Evolutionary conservation across 768 basidiomycete genomes (phyloP).

Genomic region (Rhodotorula paludigena): DNA sequence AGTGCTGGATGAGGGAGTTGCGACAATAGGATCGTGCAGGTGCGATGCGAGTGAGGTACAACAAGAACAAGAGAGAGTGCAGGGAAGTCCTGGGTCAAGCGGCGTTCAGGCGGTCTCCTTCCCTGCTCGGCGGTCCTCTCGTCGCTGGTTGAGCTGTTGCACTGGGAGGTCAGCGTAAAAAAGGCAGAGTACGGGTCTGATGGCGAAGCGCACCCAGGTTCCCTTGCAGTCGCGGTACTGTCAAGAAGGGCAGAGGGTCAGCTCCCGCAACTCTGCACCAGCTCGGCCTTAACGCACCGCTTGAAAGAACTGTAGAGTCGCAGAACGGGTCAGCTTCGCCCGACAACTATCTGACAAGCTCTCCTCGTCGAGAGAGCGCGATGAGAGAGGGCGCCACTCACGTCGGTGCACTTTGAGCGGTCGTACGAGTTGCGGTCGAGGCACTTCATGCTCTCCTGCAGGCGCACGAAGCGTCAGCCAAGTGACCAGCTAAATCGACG

Average conservation of each 20-base stretch:
- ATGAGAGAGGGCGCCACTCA: background rate
- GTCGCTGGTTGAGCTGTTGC: conserved; percentile 29
- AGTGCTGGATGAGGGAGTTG: too few species aligned
- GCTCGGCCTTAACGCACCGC: background rate
- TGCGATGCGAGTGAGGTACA: background rate
- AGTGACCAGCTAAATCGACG: background rate
- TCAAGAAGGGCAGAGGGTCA: background rate
- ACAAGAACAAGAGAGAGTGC: background rate
- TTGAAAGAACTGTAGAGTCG: conserved; percentile 23
- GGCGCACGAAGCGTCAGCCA: background rate
- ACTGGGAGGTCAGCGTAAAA: too few species aligned
- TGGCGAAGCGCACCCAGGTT: conserved; percentile 15
- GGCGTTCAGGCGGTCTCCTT: conserved; percentile 19
- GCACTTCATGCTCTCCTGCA: conserved; percentile 36
- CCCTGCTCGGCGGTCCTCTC: conserved; percentile 28
- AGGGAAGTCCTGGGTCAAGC: too few species aligned
- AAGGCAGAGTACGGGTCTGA: background rate
- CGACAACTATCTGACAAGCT: too few species aligned
- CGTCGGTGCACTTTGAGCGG: conserved; percentile 25
- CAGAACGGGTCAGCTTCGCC: background rate
- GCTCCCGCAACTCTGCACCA: too few species aligned
- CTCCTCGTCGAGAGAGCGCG: fast-evolving
- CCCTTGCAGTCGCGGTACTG: conserved; percentile 37
- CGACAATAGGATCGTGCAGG: too few species aligned
- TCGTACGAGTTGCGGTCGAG: conserved; percentile 28